phyloP scores from a whole-genome alignment of 768 basidiomycete species.

The Goffeauzyma gilvescens region DNA sequence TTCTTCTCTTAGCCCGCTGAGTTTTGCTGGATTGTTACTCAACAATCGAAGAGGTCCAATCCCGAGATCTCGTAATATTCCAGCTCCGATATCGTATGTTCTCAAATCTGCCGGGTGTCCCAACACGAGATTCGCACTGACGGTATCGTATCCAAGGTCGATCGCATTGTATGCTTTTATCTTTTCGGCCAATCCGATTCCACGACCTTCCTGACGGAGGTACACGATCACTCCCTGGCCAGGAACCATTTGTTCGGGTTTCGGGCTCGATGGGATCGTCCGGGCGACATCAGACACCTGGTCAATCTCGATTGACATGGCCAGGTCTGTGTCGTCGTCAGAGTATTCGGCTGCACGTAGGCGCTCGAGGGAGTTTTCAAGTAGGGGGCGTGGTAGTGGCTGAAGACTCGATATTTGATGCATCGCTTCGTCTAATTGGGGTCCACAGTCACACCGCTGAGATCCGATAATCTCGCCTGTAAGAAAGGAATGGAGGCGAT shows the following conservation, averaged over 20 bases:
- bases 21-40: slow-evolving; percentile 98
- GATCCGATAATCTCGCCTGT: slow-evolving; percentile 96
- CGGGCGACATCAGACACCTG: no score
- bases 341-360: no score
- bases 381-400: no score
- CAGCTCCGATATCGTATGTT: slow-evolving; percentile 74
- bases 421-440: slow-evolving; percentile 95
- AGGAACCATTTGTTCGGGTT: slow-evolving; percentile 41
- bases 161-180: slow-evolving; percentile 94
- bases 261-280: slow-evolving; percentile 26
- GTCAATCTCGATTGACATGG: no score
- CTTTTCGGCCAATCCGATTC: slow-evolving; percentile 87
- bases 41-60: slow-evolving; percentile 59
- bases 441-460: slow-evolving; percentile 97
- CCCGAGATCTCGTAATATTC: slow-evolving; percentile 72
- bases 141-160: slow-evolving; percentile 96
- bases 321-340: no score
- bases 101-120: slow-evolving; percentile 88
- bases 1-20: slow-evolving; percentile 65
- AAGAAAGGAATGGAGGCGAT: no score
- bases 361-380: no score
- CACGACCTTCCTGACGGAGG: slow-evolving; percentile 89
- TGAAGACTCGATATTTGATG: slow-evolving; percentile 35
- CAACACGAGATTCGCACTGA: slow-evolving; percentile 84
- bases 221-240: slow-evolving; percentile 87